Percentiles rank a stretch among this genome's conserved stretches.
Evolutionary conservation across 75 land plant genomes (phyloP).

Genomic region (Picea glauca): DNA sequence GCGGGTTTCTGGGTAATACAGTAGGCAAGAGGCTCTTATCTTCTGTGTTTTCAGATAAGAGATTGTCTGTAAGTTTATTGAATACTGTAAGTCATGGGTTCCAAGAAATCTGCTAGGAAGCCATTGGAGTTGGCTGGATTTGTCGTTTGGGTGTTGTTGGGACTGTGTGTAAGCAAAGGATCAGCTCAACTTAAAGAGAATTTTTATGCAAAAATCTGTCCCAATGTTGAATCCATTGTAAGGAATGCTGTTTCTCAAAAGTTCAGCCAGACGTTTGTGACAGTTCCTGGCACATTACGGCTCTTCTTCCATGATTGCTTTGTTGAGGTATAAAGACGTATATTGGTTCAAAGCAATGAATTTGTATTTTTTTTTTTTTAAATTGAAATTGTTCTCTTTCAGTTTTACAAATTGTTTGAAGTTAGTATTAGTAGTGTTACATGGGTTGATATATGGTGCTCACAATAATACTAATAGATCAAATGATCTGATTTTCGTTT

Average conservation of each 20-base stretch:
- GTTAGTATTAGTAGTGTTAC: not conserved
- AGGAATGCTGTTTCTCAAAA: slow-evolving; percentile 25
- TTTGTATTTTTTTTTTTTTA: not conserved
- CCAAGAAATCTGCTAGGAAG: no score
- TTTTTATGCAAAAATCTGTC: slow-evolving; percentile 46
- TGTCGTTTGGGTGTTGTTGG: no score
- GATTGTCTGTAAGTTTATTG: no score
- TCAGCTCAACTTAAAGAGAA: slow-evolving; percentile 33
- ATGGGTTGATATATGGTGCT: not conserved
- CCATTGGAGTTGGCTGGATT: no score
- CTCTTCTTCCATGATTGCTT: slow-evolving; percentile 52
- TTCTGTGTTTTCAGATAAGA: no score
- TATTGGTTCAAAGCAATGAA: not conserved
- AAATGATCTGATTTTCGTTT: no score
- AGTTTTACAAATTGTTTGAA: not conserved
- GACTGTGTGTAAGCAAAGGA: not conserved
- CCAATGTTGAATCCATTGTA: slow-evolving; percentile 48
- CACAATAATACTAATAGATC: no score
- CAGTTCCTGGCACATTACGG: slow-evolving; percentile 49
- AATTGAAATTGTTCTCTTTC: no score
- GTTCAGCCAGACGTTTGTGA: slow-evolving; percentile 35
- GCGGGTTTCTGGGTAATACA: no score
- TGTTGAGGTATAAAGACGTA: slow-evolving; percentile 15
- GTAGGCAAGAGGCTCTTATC: no score
- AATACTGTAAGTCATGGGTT: no score